Evolutionary conservation across 805 yeast genomes (phyloP).

Genomic region (Pichia deserticola): DNA sequence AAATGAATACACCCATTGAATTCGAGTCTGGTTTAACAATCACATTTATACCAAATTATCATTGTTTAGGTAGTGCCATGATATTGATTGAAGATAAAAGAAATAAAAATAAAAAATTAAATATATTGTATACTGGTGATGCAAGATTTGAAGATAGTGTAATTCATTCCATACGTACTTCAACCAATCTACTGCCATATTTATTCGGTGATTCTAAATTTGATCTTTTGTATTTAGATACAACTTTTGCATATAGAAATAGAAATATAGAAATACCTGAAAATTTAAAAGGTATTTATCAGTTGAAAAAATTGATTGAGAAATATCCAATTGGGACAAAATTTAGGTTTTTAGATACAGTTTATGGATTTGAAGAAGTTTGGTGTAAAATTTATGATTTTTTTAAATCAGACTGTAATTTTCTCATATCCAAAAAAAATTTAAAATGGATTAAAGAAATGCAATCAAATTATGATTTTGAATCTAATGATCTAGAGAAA

Average conservation of each 20-base stretch:
- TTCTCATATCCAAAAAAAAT: not conserved
- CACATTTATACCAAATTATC: constrained; percentile 15
- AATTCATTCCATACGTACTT: constrained; percentile 3
- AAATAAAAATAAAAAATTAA: not conserved
- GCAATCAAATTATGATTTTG: not conserved
- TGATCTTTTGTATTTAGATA: constrained; percentile 14
- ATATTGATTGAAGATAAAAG: constrained; percentile 6
- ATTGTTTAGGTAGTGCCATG: constrained; percentile 18
- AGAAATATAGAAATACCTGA: constrained; percentile 12
- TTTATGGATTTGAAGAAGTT: constrained; percentile 18
- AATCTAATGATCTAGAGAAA: constrained; percentile 2
- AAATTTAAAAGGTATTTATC: constrained; percentile 10
- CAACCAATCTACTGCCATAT: constrained; percentile 4
- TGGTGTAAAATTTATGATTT: constrained; percentile 10
- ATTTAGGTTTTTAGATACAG: constrained; percentile 9
- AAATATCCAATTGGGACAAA: constrained; percentile 13
- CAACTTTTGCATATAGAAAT: constrained; percentile 14
- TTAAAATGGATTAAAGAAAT: not conserved
- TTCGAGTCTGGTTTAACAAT: constrained; percentile 2
- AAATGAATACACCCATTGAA: not conserved
- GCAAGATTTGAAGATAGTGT: constrained; percentile 11
- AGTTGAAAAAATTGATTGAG: constrained; percentile 5
- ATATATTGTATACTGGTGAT: constrained; percentile 16
- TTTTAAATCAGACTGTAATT: not conserved
- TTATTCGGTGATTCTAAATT: constrained; percentile 4